Evolutionary conservation across 176 grass and related monocot genomes (phyloP).

Genomic region (barley (Hordeum vulgare)): MorexV3_pseudomolecules_assembly NC_058519.1:636081921-636082420

Average conservation of each 20-base stretch:
- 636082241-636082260: background rate
- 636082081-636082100: too few relatives aligned
- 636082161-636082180: background rate
- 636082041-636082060: too few relatives aligned
- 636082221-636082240: background rate
- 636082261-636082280: background rate
- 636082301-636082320: background rate
- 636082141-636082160: too few relatives aligned
- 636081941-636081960: too few relatives aligned
- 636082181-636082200: background rate
- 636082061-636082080: too few relatives aligned
- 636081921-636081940: too few relatives aligned
- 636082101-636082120: background rate
- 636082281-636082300: background rate
- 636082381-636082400: background rate
- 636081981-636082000: too few relatives aligned
- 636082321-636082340: background rate
- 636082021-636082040: too few relatives aligned
- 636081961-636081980: too few relatives aligned
- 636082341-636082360: background rate
- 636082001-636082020: too few relatives aligned
- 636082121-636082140: too few relatives aligned
- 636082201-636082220: background rate
- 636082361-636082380: background rate
- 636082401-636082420: background rate